Conservation (phyloP, 2,329 filamentous ascomycete genomes). For the Fusarium chaquense region DNA sequence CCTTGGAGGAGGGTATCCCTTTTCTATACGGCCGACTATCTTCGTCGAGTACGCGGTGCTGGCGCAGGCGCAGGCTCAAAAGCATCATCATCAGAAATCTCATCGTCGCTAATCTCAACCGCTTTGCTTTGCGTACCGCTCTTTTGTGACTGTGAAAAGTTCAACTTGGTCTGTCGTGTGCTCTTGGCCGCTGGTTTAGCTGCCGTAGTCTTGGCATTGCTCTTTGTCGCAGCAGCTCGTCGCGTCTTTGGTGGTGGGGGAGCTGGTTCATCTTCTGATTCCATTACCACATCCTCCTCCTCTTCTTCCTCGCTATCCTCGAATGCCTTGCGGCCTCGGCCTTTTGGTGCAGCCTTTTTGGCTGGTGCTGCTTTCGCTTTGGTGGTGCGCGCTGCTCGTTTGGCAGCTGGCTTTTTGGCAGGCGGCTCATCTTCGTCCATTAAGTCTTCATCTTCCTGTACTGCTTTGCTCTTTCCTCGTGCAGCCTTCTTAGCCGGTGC, state of each 20-base stretch:
- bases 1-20: constrained; percentile 16
- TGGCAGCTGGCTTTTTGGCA: constrained; percentile 51
- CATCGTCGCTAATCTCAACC: constrained; percentile 74
- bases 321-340: constrained; percentile 55
- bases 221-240: constrained; percentile 41
- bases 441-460: constrained; percentile 38
- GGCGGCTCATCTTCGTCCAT: constrained; percentile 62
- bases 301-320: constrained; percentile 57
- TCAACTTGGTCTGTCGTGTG: constrained; percentile 52
- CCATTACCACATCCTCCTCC: constrained; percentile 64
- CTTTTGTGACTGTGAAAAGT: constrained; percentile 54
- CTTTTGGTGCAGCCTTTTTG: constrained; percentile 59
- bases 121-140: constrained; percentile 60
- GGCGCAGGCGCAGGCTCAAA: constrained; percentile 66
- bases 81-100: constrained; percentile 71
- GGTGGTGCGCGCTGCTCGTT: constrained; percentile 51
- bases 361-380: constrained; percentile 59
- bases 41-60: constrained; percentile 50
- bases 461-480: constrained; percentile 41
- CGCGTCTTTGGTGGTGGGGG: constrained; percentile 52
- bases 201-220: constrained; percentile 27
- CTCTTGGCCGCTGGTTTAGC: constrained; percentile 32
- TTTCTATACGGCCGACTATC: constrained; percentile 24
- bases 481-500: constrained; percentile 14
- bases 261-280: constrained; percentile 62